Base-by-base conservation (phyloP, 306 rosid genomes). In the Glycine soja region DNA sequence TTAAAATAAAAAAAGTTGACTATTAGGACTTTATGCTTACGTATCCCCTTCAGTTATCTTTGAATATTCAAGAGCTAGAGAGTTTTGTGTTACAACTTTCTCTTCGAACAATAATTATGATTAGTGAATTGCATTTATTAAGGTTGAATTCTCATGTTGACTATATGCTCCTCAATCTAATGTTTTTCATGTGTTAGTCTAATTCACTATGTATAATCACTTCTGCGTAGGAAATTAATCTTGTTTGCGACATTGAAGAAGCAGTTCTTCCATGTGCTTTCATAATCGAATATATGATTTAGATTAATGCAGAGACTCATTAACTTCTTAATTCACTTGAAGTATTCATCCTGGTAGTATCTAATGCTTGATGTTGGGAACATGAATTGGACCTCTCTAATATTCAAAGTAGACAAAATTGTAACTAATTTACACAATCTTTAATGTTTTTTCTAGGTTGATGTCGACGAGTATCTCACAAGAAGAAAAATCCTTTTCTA, bases 31-130 rank as follows among this genome's bases (percentile, higher is more conserved):
- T 18, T 47, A 7, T 70, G 43, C 19, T 19, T 46, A 47, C 12
- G 24, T 70, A 70, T 48, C 42, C 18, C 46, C 38, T 54, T 38
- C 58, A 14, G 13, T 34, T 52, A 72, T 72, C 9, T 72, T 36
- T 36, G 30, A 59, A 61, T 59, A 63, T 63, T 75, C 57, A 75
- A 59, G 36, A 47, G 50, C n/a, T n/a, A n/a, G n/a, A n/a, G 72
- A 46, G 43, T 30, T 76, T 62, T 24, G 9, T 18, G 24, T 76
- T 62, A 30, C 77, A 54, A 53, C 53, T 48, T 47, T 30, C 8
- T 38, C 72, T 10, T 61, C 4, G 18, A 43, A 13, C 30, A 61
- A 14, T 48, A 42, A 57, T 74, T 7, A 18, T 61, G 14, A 14
- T 40, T 4, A 19, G 66, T 30, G 8, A 67, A 67, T 42, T 42